Evolutionary conservation across 2,329 filamentous ascomycete genomes (phyloP), one percentile per base, ranked within the genome.

Genomic region (Arthrobotrys musiformis): DNA sequence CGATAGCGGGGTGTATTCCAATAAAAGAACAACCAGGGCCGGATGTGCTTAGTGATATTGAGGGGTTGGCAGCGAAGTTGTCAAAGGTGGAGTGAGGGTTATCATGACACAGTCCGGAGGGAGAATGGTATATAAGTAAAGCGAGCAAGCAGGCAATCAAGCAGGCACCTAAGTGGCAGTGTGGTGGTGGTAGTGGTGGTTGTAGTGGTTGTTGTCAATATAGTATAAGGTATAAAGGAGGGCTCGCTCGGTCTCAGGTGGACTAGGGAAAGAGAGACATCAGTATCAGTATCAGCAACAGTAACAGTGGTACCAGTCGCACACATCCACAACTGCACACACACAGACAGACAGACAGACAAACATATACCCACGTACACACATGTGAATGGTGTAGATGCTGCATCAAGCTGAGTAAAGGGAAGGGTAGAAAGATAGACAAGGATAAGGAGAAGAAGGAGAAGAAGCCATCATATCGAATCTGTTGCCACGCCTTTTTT

Each of bases 1-100:
- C 54, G 26, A 48, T 46, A 28, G 70, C 52, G 70, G 68, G 68
- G 68, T 70, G 46, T 66, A 67, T 63, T 69, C 70, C 70, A 69
- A 62, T 37, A 63, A 68, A 68, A 62, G 62, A 62, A 68, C 37
- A 68, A 28, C 37, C 37, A 48, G 44, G 54, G 37, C 30, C 35
- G 13, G 26, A 33, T 46, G 19, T 61, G 52, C 35, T 62, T 50
- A 48, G 35, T 50, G 61, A 22, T 58, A 48, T 61, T 63, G 46
- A 63, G 26, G 63, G 56, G 61, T 62, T 63, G 70, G 63, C 56
- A 63, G 52, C 61, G 44, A 50, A 46, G 70, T 62, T 68, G 63
- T 52, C 52, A 62, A 75, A 63, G 70, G 56, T 35, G 26, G 46
- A 35, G 17, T 58, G 30, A 56, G 35, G 13, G 54, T 46, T 75